phyloP scores from a whole-genome alignment of 192 early-diverging fungal species.

The Coemansia sp. region DNA sequence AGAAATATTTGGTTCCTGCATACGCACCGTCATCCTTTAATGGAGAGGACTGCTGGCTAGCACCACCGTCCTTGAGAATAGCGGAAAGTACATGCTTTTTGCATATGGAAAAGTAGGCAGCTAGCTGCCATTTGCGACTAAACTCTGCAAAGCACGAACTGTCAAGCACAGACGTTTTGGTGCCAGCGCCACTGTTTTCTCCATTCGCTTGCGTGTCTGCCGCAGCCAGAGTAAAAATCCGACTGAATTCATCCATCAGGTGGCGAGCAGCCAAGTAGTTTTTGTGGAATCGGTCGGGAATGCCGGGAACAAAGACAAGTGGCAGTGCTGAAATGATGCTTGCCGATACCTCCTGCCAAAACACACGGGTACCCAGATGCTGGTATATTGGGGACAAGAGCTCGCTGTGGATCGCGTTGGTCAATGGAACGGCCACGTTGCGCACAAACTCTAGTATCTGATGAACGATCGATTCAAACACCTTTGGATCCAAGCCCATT shows the following conservation, averaged over 20 bases:
- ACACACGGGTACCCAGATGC: slow-evolving; percentile 24
- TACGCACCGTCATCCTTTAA: background rate
- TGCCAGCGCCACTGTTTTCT: background rate
- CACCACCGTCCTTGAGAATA: slow-evolving; percentile 12
- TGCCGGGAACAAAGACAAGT: slow-evolving; percentile 48
- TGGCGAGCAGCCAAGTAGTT: slow-evolving; percentile 28
- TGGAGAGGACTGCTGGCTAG: background rate
- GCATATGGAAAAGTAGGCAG: slow-evolving; percentile 45
- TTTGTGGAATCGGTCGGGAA: slow-evolving; percentile 40
- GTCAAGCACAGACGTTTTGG: slow-evolving; percentile 2
- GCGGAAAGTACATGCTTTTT: slow-evolving; percentile 25
- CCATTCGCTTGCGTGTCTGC: background rate
- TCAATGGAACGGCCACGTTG: slow-evolving; percentile 18
- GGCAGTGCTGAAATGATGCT: slow-evolving; percentile 22
- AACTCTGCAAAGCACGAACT: slow-evolving; percentile 27
- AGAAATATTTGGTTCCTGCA: background rate
- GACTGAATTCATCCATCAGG: slow-evolving; percentile 30
- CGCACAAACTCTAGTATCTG: slow-evolving; percentile 15
- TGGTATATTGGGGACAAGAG: slow-evolving; percentile 10
- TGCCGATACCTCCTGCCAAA: slow-evolving; percentile 34
- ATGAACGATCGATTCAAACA: slow-evolving; percentile 21
- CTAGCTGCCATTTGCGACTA: slow-evolving; percentile 46
- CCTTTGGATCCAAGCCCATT: slow-evolving; percentile 35
- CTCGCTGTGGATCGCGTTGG: slow-evolving; percentile 6
- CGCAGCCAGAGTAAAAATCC: slow-evolving; percentile 10